A percentile compares a stretch with the other conserved stretches of the same genome.
Conservation (phyloP, 1,284 basidiomycete species). For the Pholiota adiposa region DNA sequence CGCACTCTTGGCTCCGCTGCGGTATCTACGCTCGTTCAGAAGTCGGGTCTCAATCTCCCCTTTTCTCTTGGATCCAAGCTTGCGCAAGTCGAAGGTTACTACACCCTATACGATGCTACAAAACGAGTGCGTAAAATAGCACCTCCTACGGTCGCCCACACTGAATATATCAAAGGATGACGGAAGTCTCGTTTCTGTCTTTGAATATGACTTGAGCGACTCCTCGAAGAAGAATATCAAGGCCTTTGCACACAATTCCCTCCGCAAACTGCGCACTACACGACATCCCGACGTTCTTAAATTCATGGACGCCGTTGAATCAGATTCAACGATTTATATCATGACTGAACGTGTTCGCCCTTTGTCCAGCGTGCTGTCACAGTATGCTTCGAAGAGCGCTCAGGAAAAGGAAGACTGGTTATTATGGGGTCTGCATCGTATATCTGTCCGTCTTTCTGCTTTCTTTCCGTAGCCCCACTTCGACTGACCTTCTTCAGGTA, state of each 20-base stretch:
- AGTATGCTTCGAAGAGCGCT: constrained; percentile 65
- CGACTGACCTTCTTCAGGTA: constrained; percentile 52
- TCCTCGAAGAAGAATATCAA: constrained; percentile 60
- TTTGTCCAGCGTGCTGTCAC: constrained; percentile 65
- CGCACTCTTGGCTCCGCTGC: constrained; percentile 85
- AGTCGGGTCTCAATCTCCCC: constrained; percentile 88
- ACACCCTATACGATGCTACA: constrained; percentile 86
- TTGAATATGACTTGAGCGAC: constrained; percentile 83
- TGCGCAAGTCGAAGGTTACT: constrained; percentile 75
- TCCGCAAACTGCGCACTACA: constrained; percentile 89
- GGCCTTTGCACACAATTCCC: constrained; percentile 87
- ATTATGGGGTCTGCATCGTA: constrained; percentile 90
- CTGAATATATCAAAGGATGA: constrained; percentile 74
- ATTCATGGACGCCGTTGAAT: constrained; percentile 92
- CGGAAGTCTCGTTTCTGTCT: constrained; percentile 81
- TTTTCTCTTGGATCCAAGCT: constrained; percentile 86
- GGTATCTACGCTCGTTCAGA: constrained; percentile 85
- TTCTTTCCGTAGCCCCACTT: background rate
- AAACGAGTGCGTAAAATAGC: constrained; percentile 67
- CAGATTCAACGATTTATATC: constrained; percentile 87
- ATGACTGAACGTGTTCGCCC: constrained; percentile 93
- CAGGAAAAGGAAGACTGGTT: constrained; percentile 87
- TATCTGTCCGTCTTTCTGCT: constrained; percentile 67
- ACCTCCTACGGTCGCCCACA: constrained; percentile 11
- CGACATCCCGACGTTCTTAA: constrained; percentile 96